These are phyloP conservation scores for Cutaneotrichosporon sp. DNA, from an alignment of 1,284 basidiomycete species.

Conservation along the genomic window DNA sequence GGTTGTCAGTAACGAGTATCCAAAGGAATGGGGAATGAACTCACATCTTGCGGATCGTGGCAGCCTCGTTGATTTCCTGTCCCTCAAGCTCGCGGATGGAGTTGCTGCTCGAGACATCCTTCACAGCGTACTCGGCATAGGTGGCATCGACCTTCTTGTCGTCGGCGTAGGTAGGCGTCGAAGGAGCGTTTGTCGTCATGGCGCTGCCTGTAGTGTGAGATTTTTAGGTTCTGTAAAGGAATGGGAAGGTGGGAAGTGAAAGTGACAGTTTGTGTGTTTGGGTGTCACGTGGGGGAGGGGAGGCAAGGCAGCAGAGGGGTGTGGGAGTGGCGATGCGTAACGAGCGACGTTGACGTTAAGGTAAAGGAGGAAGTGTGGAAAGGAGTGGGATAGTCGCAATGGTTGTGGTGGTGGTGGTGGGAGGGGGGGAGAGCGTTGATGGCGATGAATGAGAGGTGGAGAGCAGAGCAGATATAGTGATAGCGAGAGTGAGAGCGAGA, in stretches of 20 bases:
- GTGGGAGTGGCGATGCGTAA: neutral
- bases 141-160: conserved; percentile 3
- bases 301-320: neutral
- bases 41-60: conserved; percentile 14
- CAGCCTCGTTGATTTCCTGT: conserved; percentile 11
- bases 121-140: neutral
- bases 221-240: neutral
- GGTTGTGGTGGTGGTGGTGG: too few relatives aligned
- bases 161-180: neutral
- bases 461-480: too few relatives aligned
- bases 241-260: neutral
- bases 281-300: neutral
- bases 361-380: too few relatives aligned
- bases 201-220: neutral
- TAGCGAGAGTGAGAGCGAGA: too few relatives aligned
- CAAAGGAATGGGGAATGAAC: neutral
- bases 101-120: conserved; percentile 1
- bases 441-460: too few relatives aligned
- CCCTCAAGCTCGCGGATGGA: neutral
- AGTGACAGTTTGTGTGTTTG: too few relatives aligned
- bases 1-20: neutral
- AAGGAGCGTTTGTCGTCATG: neutral
- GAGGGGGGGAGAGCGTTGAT: too few relatives aligned
- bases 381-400: too few relatives aligned
- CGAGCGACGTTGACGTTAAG: neutral